Base-by-base conservation (phyloP, 495 filamentous ascomycete species). In the Eremomyces bilateralis region DNA sequence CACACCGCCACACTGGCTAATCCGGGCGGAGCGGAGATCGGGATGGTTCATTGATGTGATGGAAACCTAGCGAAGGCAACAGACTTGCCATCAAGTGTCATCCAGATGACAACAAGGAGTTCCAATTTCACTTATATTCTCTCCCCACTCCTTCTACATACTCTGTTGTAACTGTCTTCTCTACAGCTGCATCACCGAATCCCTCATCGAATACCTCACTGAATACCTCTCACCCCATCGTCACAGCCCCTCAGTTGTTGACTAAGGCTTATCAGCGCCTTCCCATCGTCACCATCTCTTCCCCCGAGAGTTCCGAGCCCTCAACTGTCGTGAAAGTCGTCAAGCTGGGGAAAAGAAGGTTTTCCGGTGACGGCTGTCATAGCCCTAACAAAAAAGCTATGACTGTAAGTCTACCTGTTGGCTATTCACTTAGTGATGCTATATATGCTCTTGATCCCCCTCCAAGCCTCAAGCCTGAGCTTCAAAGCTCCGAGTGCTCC, bases 301-400 rank as follows among this genome's bases (percentile, higher is more conserved):
- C 24, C 6, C 24, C 13, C 6, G 24, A 6, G 8, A 27, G 6
- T 27, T 27, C 6, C 24, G 13, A 27, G 13, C 8, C 13, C 13
- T 27, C 8, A 27, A n/a, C n/a, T n/a, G n/a, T n/a, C n/a, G 24
- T 6, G 13, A 13, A 13, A 27, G 24, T 54, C 58, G 58, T 59
- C 60, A 73, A 69, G 64, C 73, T 74, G 70, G 75, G 72, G 67
- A 80, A 91, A 69, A 77, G 81, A 60, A 85, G 79, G 63, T 64
- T 71, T 50, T 83, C 80, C 45, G 65, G 68, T 59, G 75, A 76
- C 60, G 69, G 80, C 48, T 56, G 64, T 53, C 58, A 63, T 60
- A 69, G 67, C 59, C 76, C 76, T 50, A 60, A 69, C 37, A 88
- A 90, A 64, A 71, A 73, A 65, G 68, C 64, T 61, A 84, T 85